Evolutionary conservation across 176 grass and related monocot species (phyloP).

Genomic region (Themeda triandra): DNA sequence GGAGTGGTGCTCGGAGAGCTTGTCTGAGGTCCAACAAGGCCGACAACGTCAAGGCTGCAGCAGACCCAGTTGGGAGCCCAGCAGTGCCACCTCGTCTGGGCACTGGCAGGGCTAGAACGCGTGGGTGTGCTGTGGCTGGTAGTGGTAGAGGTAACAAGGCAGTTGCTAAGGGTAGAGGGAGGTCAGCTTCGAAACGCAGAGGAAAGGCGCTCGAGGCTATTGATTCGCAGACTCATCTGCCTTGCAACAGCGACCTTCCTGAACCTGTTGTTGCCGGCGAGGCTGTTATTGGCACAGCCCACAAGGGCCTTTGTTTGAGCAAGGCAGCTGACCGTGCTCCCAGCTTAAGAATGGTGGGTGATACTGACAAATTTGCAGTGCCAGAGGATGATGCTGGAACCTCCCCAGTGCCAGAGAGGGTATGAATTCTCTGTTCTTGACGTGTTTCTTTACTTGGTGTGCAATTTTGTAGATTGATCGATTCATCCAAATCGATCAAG

Average conservation of each 20-base stretch:
- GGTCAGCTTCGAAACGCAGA: conserved; percentile 20
- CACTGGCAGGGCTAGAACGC: conserved; percentile 27
- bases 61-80: conserved; percentile 32
- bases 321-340: conserved; percentile 7
- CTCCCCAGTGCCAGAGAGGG: conserved; percentile 71
- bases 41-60: conserved; percentile 33
- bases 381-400: conserved; percentile 53
- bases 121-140: conserved; percentile 33
- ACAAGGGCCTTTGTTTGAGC: conserved; percentile 38
- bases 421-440: conserved; percentile 10
- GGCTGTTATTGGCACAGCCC: conserved; percentile 18
- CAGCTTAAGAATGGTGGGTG: conserved; percentile 55
- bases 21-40: conserved; percentile 53
- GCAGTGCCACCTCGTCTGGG: conserved; percentile 38
- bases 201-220: conserved; percentile 25
- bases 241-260: conserved; percentile 23
- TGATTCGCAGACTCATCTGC: conserved; percentile 40
- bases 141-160: conserved; percentile 43
- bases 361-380: conserved; percentile 49
- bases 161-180: conserved; percentile 27
- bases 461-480: neutral
- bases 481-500: neutral
- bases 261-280: conserved; percentile 28
- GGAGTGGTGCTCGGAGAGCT: conserved; percentile 57
- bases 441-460: neutral